Evolutionary conservation across 1,139 yeast genomes (phyloP), one percentile per base, ranked within the genome.

Genomic region (Pichia sp.): DNA sequence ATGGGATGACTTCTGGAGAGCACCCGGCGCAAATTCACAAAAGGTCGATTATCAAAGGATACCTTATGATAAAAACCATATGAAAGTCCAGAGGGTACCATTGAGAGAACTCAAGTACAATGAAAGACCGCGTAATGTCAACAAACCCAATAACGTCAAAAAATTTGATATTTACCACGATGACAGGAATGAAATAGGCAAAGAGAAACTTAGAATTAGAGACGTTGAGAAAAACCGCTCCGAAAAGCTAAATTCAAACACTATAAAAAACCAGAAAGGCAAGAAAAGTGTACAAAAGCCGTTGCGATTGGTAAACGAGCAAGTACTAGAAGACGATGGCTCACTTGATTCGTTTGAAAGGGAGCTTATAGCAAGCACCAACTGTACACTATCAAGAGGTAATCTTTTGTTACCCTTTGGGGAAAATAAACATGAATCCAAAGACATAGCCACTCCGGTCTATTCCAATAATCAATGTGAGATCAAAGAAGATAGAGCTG

Each of bases 341-440:
- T 51, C 52, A 8, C 51, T 54, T 3, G 50, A 48, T 14, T 46
- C 50, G 2, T 49, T 54, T 20, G 57, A 54, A 42, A 48, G 44
- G 33, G 43, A 51, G 6, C 41, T 54, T 10, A 27, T 51, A n/a
- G 54, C 36, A 24, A 49, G 49, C 48, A 29, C 36, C 4, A 29
- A 30, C 30, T n/a, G 4, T 4, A 42, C 49, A 2, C 24, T 20
- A n/a, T 16, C 16, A n/a, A 42, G 31, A 36, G 31, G 17, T 5
- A 29, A 16, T 10, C 2, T 29, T 2, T n/a, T 48, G 2, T 12
- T 45, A 6, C 52, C 49, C 8, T 40, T 38, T 45, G 31, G 36
- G 2, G 50, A 41, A 5, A 20, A 24, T 20, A 40, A 33, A 14
- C 27, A 41, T n/a, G 16, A 34, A 12, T 3, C 6, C 20, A 24